Percentiles rank a stretch among this genome's conserved stretches.
Conservation (phyloP, 495 filamentous ascomycete genomes). For the Thozetella sp. region DNA sequence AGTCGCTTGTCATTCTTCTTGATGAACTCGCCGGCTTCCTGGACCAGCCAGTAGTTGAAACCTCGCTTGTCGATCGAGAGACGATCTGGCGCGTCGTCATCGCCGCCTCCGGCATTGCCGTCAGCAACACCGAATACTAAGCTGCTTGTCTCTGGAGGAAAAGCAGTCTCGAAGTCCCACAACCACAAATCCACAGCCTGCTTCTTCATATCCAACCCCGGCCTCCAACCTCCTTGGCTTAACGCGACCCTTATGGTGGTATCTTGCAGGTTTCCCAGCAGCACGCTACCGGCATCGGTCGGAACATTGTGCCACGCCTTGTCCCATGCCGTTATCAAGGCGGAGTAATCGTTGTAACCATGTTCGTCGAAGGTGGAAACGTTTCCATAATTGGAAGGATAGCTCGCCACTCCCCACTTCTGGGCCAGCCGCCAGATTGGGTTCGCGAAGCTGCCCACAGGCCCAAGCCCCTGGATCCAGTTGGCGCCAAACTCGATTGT, state of each 20-base stretch:
- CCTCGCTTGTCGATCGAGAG: conserved; percentile 68
- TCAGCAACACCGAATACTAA: conserved; percentile 27
- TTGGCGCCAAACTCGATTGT: conserved; percentile 70
- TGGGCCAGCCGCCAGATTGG: background rate
- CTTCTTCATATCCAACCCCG: conserved; percentile 55
- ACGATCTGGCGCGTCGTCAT: conserved; percentile 59
- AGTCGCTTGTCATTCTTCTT: conserved; percentile 57
- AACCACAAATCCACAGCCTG: conserved; percentile 65
- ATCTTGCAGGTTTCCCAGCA: conserved; percentile 65
- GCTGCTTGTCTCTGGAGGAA: conserved; percentile 39
- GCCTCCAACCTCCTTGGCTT: conserved; percentile 65
- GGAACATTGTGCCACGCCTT: conserved; percentile 50
- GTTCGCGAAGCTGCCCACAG: conserved; percentile 48
- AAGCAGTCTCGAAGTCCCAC: conserved; percentile 58
- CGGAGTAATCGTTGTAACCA: conserved; percentile 52
- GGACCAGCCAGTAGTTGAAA: conserved; percentile 64
- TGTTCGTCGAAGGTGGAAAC: conserved; percentile 62
- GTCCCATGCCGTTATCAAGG: conserved; percentile 53
- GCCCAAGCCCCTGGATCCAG: conserved; percentile 73
- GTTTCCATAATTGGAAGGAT: conserved; percentile 39
- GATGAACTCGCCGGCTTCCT: conserved; percentile 66
- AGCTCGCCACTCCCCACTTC: background rate
- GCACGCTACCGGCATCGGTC: conserved; percentile 58
- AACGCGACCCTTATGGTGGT: conserved; percentile 61
- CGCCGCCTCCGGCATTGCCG: conserved; percentile 38